Evolutionary conservation across 768 basidiomycete species (phyloP), one percentile per base, ranked within the genome.

Genomic region (Sporobolomyces roseus): DNA sequence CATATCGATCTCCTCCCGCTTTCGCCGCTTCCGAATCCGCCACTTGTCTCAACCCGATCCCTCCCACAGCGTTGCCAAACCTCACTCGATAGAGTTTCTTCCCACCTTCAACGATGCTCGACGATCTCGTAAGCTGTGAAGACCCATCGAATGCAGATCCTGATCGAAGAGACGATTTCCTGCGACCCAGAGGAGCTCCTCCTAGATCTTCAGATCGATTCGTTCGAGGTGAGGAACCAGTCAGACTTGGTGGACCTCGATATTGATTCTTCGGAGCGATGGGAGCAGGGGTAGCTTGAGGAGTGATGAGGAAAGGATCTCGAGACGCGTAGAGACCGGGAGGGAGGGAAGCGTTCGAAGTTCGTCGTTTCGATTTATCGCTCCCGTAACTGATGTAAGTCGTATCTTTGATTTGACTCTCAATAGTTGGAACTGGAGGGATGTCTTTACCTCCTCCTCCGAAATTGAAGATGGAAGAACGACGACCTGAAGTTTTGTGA

Each of bases 61-160:
- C 68, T n/a, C 63, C 33, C 7, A 46, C 19, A 0, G 63, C 68
- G 46, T 70, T 70, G 1, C 52, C 68, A 38, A 70, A 70, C 29
- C 68, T 45, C 6, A 70, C 68, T 4, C 61, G 29, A 25, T 61
- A 61, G 12, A 65, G 23, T 23, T 55, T 61, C 51, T 46, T 48
- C 35, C 29, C 43, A n/a, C 51, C 23, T 6, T 61, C 36, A 29
- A 60, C 58, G 30, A 60, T 60, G 29, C n/a, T 50, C 43, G 58
- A 48, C 13, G 56, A 58, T n/a, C 56, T 9, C 25, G 25, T 45
- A n/a, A 58, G 30, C 9, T 7, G 25, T 19, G 56, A 27, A 14
- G 12, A 19, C 17, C 54, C 54, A 49, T 51, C 61, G 61, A 29
- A 51, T 21, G 49, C 48, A n/a, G 61, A 51, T 6, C 10, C 30